Base-by-base conservation (phyloP, 345 rosid genomes). In the Corchorus olitorius region DNA sequence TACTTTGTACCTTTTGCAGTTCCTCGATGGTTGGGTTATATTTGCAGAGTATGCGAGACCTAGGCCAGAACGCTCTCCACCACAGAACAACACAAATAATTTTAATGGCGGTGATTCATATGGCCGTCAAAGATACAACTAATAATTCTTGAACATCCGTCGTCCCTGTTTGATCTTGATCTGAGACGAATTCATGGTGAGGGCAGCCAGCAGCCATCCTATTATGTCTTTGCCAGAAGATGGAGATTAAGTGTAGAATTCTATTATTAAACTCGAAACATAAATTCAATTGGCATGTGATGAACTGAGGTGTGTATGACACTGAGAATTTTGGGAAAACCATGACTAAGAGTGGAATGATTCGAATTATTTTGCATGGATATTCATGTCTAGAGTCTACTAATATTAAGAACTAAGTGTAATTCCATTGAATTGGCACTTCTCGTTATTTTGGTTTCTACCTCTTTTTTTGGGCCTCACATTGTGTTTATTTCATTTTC, bases 21-120 rank as follows among this genome's bases (percentile, higher is more conserved):
- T 84, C 79, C 86, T 90, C 75, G 94, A 90, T n/a, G 94, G 92
- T 10, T 88, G 94, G 94, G 94, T 90, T 77, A 90, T 90, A 84
- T 90, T 90, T 67, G 94, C 94, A 2, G 94, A 90, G 82, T 90
- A 88, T 78, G 89, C 92, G 46, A 86, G 86, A 83, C 87, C 89
- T 41, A 84, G 85, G 77, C 86, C 81, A 72, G 86, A 74, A 76
- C 83, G 77, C 70, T 37, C 76, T 50, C 62, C 76, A 73, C 82
- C 77, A 5, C 75, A 34, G 46, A 75, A 79, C 82, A 84, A 85
- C 81, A 83, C 78, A 83, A 27, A 73, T 53, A 82, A 82, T 56
- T 65, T 84, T 15, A 67, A 56, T 52, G 78, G 77, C 72, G n/a
- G 43, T 39, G 34, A 49, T 56, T 76, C 86, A 6, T 85, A 83